Conservation (phyloP, 768 basidiomycete genomes). For the Multifurca ochricompacta region DNA sequence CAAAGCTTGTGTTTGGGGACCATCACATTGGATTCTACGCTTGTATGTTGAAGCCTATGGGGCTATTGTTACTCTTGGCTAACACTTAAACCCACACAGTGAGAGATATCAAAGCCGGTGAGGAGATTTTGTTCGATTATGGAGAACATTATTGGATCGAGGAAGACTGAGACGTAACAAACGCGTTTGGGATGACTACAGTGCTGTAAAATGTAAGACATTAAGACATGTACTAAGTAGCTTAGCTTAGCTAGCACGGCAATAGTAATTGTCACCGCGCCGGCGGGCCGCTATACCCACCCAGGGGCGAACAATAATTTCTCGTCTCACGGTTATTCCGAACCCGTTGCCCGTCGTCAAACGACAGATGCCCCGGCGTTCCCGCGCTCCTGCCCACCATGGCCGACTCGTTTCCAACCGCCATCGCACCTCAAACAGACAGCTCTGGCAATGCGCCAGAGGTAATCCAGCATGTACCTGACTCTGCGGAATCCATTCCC, state of each 20-base stretch:
- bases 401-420: conserved; percentile 17
- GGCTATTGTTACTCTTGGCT: not conserved
- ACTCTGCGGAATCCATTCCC: conserved; percentile 48
- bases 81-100: not conserved
- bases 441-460: conserved; percentile 23
- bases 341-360: conserved; percentile 5
- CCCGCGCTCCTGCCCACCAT: conserved; percentile 13
- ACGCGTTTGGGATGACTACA: too few species aligned
- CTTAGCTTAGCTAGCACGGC: too few species aligned
- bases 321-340: conserved; percentile 6
- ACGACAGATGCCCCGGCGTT: conserved; percentile 10
- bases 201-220: not conserved
- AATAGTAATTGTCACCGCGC: too few species aligned
- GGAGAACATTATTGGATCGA: not conserved
- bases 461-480: conserved; percentile 23
- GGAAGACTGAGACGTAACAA: not conserved
- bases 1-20: conserved; percentile 54
- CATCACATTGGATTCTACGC: conserved; percentile 60
- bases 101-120: not conserved
- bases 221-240: too few species aligned
- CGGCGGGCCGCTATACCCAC: not conserved
- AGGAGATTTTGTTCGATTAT: conserved; percentile 14
- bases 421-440: conserved; percentile 20
- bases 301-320: not conserved
- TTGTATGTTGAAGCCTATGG: conserved; percentile 30